Base-by-base conservation (phyloP, 1,284 basidiomycete genomes). In the Ganoderma sp. region DNA sequence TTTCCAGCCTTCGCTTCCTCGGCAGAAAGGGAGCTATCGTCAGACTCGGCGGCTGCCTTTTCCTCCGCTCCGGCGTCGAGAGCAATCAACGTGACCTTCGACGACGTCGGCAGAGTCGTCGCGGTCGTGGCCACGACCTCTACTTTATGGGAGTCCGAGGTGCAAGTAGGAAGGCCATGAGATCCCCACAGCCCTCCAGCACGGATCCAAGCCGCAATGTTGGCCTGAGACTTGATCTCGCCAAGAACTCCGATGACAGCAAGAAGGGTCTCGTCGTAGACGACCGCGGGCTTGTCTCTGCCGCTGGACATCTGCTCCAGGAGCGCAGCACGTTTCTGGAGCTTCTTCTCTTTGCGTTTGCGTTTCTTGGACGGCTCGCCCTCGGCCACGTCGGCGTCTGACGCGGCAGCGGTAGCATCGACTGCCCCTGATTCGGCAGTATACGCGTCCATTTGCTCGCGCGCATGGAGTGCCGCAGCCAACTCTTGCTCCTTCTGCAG, bases 201-300 rank as follows among this genome's bases (percentile, higher is more conserved):
- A 10, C 84, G 83, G 64, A 92, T 83, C 92, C 92, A 93, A 7
- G 84, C 86, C 0, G 90, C 87, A 39, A 93, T 84, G 70, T 90
- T 93, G 63, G 80, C 84, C 78, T 93, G 85, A 54, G 74, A 60
- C 74, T 87, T 88, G 25, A 89, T 73, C 19, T 81, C 81, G 63
- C 91, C 88, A n/a, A 94, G 78, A 12, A 93, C 80, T 1, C 92
- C 92, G 22, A 93, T 81, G n/a, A 93, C 85, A 0, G 90, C 90
- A 0, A 94, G 82, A 9, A 94, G 81, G 0, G 84, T 90, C 58
- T 81, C 77, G 74, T 92, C 91, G 73, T 87, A 87, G 17, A 73
- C 63, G 22, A 75, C 77, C 10, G 73, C 69, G 52, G 63, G 74
- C 63, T 58, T 69, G 28, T 60, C 41, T 39, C 41, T 28, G 7